These are phyloP conservation scores for Stephania japonica DNA, from an alignment of 164 flowering plant species.

Conservation along the genomic window DNA sequence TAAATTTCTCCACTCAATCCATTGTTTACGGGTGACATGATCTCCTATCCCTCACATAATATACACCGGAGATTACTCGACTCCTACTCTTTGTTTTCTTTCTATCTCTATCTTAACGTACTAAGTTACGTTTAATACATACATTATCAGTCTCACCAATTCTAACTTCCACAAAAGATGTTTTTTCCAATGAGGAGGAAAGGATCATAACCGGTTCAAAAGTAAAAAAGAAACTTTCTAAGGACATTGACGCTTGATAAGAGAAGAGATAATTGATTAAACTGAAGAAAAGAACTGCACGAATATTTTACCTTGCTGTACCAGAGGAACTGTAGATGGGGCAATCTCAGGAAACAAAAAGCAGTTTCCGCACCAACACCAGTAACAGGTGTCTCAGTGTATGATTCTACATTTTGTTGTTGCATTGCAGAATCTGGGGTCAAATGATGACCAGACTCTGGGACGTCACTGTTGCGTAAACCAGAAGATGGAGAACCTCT, in stretches of 20 bases:
- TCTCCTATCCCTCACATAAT: no score
- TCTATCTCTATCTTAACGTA: no score
- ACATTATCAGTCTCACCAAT: no score
- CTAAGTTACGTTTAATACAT: no score
- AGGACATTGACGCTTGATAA: not conserved
- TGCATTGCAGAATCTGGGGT: conserved; percentile 25
- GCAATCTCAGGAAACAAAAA: not conserved
- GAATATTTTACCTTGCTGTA: conserved; percentile 13
- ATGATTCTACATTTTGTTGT: conserved; percentile 23
- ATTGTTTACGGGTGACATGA: no score
- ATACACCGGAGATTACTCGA: no score
- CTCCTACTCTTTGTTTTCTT: no score
- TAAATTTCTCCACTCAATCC: no score
- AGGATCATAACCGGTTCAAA: not conserved
- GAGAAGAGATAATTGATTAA: not conserved
- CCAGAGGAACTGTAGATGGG: conserved; percentile 6
- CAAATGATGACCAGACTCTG: conserved; percentile 22
- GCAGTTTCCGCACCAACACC: conserved; percentile 18
- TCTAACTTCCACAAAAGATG: no score
- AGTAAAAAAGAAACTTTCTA: not conserved
- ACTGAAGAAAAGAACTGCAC: not conserved
- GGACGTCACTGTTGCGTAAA: conserved; percentile 18
- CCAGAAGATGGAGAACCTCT: conserved; percentile 37
- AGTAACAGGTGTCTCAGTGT: conserved; percentile 19
- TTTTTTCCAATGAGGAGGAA: not conserved